Percentiles rank a stretch among this genome's conserved stretches.
Conservation (phyloP, 768 basidiomycete genomes). For the Lactarius psammicola region DNA sequence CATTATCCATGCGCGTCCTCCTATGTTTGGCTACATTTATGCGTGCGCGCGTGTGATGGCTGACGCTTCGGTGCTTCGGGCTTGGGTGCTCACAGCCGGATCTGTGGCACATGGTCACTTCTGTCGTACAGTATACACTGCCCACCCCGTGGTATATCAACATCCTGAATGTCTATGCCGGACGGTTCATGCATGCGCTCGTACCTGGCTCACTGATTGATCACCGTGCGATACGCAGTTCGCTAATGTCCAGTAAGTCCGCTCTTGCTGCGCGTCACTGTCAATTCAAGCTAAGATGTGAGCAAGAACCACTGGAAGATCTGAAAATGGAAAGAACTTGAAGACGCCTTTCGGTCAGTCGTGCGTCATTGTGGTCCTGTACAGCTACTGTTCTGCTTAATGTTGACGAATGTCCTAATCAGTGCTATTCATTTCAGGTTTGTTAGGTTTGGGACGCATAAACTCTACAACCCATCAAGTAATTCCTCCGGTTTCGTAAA, state of each 20-base stretch:
- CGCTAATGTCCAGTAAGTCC: conserved; percentile 66
- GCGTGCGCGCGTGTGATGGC: conserved; percentile 13
- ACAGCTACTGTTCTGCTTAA: too few relatives aligned
- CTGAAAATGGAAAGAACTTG: too few relatives aligned
- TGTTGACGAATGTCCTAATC: too few relatives aligned
- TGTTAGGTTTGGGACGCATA: too few relatives aligned
- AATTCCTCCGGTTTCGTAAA: too few relatives aligned
- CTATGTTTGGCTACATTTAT: background rate
- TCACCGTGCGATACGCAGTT: conserved; percentile 47
- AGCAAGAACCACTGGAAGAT: too few relatives aligned
- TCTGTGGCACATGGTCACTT: conserved; percentile 98
- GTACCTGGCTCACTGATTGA: background rate
- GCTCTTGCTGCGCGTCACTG: too few relatives aligned
- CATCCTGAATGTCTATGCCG: conserved; percentile 88
- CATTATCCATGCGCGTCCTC: conserved; percentile 71
- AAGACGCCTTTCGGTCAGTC: too few relatives aligned
- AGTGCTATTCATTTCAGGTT: too few relatives aligned
- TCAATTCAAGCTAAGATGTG: too few relatives aligned
- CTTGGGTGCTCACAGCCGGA: conserved; percentile 74
- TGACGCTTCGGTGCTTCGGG: background rate
- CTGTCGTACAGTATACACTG: conserved; percentile 87
- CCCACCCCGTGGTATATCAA: conserved; percentile 94
- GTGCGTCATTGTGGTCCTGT: too few relatives aligned
- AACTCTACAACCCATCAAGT: too few relatives aligned
- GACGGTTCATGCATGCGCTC: conserved; percentile 35